phyloP scores from a whole-genome alignment of 1,139 yeast genomes.

The Pichia sp. region DNA sequence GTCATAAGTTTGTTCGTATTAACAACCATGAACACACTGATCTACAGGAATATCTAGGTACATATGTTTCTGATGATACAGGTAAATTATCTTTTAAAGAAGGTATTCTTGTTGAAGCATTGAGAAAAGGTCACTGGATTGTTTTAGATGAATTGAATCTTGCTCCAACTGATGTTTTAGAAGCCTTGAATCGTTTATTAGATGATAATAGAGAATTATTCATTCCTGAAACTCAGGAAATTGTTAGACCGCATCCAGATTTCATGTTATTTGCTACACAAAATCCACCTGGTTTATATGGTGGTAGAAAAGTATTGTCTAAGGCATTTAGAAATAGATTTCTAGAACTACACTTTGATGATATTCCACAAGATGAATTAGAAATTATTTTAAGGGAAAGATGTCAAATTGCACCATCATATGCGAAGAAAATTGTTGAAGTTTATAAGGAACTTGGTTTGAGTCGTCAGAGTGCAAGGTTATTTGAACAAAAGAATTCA shows the following conservation, averaged over 20 bases:
- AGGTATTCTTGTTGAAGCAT: conserved; percentile 89
- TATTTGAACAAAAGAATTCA: conserved; percentile 90
- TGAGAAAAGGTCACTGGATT: conserved; percentile 93
- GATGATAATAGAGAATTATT: conserved; percentile 95
- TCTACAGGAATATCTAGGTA: conserved; percentile 90
- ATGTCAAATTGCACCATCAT: conserved; percentile 92
- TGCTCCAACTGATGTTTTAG: conserved; percentile 96
- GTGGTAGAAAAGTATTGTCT: conserved; percentile 90
- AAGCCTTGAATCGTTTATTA: conserved; percentile 86
- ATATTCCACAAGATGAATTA: conserved; percentile 92
- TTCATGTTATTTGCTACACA: conserved; percentile 98
- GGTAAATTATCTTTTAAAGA: conserved; percentile 84
- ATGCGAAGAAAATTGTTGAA: conserved; percentile 87
- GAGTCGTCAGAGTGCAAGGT: conserved; percentile 79
- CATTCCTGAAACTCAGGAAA: conserved; percentile 95
- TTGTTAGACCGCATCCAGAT: conserved; percentile 92
- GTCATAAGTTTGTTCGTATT: conserved; percentile 93
- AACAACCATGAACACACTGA: conserved; percentile 98
- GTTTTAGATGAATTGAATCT: conserved; percentile 93
- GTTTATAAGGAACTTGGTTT: conserved; percentile 80
- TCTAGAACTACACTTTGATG: conserved; percentile 92
- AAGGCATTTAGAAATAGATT: conserved; percentile 96
- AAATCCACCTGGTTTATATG: conserved; percentile 96
- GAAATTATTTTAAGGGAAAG: conserved; percentile 83
- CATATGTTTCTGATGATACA: conserved; percentile 78